Evolutionary conservation across 768 basidiomycete species (phyloP).

Genomic region (Ephemerocybe angulata): DNA sequence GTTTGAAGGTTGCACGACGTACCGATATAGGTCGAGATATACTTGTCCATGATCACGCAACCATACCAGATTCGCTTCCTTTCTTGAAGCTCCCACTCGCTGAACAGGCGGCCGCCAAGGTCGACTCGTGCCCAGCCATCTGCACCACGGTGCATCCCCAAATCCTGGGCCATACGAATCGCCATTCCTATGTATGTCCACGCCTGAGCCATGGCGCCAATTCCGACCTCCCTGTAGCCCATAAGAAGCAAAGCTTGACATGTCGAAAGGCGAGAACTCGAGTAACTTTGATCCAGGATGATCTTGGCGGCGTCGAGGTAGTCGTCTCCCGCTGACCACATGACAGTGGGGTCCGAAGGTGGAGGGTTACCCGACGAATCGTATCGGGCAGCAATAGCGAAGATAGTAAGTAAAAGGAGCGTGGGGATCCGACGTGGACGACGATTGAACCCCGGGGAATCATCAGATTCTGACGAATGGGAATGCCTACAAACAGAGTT

Average conservation of each 20-base stretch:
- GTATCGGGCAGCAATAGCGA: conserved; percentile 77
- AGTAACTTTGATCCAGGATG: conserved; percentile 63
- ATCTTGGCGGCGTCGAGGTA: conserved; percentile 66
- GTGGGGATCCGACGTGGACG: conserved; percentile 50
- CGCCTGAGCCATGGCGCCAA: conserved; percentile 84
- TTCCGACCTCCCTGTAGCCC: conserved; percentile 82
- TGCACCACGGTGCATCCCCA: conserved; percentile 78
- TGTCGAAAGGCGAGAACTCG: conserved; percentile 68
- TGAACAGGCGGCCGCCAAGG: conserved; percentile 56
- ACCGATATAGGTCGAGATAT: conserved; percentile 77
- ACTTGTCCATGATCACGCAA: conserved; percentile 76
- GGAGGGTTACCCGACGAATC: conserved; percentile 25
- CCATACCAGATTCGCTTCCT: conserved; percentile 75
- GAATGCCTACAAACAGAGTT: conserved; percentile 7
- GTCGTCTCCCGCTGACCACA: conserved; percentile 80
- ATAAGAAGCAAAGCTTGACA: conserved; percentile 78
- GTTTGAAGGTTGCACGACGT: too few relatives aligned
- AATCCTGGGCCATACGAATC: conserved; percentile 88
- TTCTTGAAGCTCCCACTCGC: conserved; percentile 59
- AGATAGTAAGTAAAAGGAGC: conserved; percentile 79
- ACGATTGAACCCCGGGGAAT: conserved; percentile 35
- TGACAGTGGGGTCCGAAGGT: conserved; percentile 47
- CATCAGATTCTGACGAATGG: conserved; percentile 21
- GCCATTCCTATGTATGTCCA: conserved; percentile 89
- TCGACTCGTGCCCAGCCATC: conserved; percentile 70